These are phyloP conservation scores for Penicillium sumatraense DNA, from an alignment of 2,329 filamentous ascomycete genomes.

Conservation along the genomic window DNA sequence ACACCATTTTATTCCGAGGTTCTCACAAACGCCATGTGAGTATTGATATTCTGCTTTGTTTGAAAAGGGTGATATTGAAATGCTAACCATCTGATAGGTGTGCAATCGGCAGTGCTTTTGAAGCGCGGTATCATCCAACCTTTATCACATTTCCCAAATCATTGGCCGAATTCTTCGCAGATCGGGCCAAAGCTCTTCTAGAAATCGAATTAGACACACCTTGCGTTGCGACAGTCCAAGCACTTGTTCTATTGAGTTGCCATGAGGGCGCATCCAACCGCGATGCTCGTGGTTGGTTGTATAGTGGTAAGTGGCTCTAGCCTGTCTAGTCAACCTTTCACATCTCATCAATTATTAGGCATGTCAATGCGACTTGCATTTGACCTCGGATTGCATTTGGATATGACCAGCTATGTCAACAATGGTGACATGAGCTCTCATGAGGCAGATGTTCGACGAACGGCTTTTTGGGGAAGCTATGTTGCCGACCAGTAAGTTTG, in stretches of 20 bases:
- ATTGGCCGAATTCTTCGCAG: conserved; percentile 43
- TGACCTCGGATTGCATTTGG: conserved; percentile 49
- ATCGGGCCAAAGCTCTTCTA: conserved; percentile 50
- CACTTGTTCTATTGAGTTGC: conserved; percentile 51
- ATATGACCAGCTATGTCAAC: conserved; percentile 46
- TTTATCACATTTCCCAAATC: conserved; percentile 46
- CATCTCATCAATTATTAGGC: conserved; percentile 25
- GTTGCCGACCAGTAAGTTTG: conserved; percentile 44
- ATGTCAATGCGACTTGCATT: conserved; percentile 54
- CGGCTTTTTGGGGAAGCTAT: conserved; percentile 51
- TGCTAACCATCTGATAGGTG: conserved; percentile 35
- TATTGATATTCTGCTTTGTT: background rate
- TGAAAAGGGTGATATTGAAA: background rate
- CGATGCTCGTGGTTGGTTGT: conserved; percentile 54
- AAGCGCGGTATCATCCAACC: conserved; percentile 48
- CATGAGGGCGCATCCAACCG: conserved; percentile 51
- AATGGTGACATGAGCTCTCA: conserved; percentile 43
- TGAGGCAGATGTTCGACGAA: conserved; percentile 46
- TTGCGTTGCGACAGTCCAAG: conserved; percentile 54
- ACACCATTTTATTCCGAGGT: conserved; percentile 48
- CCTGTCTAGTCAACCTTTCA: background rate
- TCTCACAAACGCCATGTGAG: conserved; percentile 47
- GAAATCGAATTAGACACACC: conserved; percentile 55
- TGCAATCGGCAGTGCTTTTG: conserved; percentile 49
- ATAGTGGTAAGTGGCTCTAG: conserved; percentile 42